Base-by-base conservation (phyloP, 768 basidiomycete genomes). In the Austroboletus eburneus region DNA sequence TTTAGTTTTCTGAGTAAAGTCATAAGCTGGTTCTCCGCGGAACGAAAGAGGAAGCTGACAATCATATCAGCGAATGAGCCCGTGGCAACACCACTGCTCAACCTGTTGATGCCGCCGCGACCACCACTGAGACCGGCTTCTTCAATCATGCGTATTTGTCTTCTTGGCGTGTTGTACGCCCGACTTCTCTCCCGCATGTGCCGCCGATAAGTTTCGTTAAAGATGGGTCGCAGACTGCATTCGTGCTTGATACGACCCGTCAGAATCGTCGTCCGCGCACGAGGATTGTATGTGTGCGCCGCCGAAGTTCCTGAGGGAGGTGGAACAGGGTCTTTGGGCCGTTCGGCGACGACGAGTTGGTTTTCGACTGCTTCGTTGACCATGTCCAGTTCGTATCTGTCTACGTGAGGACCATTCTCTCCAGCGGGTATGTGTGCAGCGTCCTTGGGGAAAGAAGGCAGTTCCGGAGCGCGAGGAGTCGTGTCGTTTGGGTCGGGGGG, bases 341-440 rank as follows among this genome's bases (percentile, higher is more conserved):
- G 79, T 65, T 91, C 88, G 0, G 88, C 89, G 29, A 92, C 79
- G 23, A 91, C 87, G 46, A 88, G 77, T 65, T 91, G 85, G 68
- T 92, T 93, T 56, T 88, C 87, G 9, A 90, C 85, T 25, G 79
- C 67, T 51, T 90, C 85, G 51, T 90, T 86, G 35, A 91, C 81
- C 80, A 95, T 90, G 35, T 90, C 85, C 27, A 97, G 74, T 56
- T 91, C 88, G 69, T 91, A 97, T 64, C 82, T 78, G 57, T 87
- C 85, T 5, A 67, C 65, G 22, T 65, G 65, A n/a, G 63, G 22
- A 5, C 59, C 62, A 16, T 61, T 57, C 40, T 60, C 62, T 23
- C 59, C 62, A 20, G 51, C 38, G 10, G 65, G 63, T 36, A 65
- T 63, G 44, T 63, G 49, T 30, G 65, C 65, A 12, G 64, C 64